These are phyloP conservation scores for Solanum corneliomulleri DNA, from an alignment of 257 asterid genomes.

Conservation along the genomic window DNA sequence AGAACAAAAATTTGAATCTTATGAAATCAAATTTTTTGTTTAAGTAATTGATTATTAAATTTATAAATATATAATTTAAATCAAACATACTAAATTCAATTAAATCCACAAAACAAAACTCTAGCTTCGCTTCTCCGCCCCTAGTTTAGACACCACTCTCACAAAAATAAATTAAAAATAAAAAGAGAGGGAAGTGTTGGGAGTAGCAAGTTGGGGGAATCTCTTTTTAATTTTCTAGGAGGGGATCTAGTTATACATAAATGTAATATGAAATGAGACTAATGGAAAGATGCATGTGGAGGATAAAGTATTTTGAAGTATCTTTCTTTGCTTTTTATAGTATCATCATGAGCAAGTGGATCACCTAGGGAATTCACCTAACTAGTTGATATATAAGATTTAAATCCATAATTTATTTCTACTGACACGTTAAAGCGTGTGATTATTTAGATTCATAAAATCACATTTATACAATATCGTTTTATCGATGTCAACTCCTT, in stretches of 20 bases:
- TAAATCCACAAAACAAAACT: rapidly evolving
- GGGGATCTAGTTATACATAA: background rate
- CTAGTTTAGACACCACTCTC: background rate
- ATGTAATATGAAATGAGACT: slow-evolving; percentile 7
- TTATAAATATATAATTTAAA: too few relatives aligned
- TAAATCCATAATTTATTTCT: slow-evolving; percentile 34
- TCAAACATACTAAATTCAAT: too few relatives aligned
- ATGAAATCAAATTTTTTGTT: background rate
- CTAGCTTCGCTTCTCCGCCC: background rate
- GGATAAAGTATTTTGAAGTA: slow-evolving; percentile 15
- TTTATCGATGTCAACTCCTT: background rate
- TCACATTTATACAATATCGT: too few relatives aligned
- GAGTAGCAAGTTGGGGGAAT: slow-evolving; percentile 33
- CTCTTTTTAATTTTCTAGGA: background rate
- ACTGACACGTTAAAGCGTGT: background rate
- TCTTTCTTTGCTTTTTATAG: slow-evolving; percentile 31
- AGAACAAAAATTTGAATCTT: too few relatives aligned
- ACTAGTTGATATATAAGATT: slow-evolving; percentile 11
- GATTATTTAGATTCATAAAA: background rate
- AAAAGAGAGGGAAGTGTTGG: slow-evolving; percentile 1
- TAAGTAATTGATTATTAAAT: too few relatives aligned
- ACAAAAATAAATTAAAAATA: background rate
- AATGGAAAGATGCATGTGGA: slow-evolving; percentile 1
- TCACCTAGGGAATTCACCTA: background rate
- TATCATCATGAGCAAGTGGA: slow-evolving; percentile 37